phyloP scores from a whole-genome alignment of 2,329 filamentous ascomycete species.

The Epichloe bromicola region DNA sequence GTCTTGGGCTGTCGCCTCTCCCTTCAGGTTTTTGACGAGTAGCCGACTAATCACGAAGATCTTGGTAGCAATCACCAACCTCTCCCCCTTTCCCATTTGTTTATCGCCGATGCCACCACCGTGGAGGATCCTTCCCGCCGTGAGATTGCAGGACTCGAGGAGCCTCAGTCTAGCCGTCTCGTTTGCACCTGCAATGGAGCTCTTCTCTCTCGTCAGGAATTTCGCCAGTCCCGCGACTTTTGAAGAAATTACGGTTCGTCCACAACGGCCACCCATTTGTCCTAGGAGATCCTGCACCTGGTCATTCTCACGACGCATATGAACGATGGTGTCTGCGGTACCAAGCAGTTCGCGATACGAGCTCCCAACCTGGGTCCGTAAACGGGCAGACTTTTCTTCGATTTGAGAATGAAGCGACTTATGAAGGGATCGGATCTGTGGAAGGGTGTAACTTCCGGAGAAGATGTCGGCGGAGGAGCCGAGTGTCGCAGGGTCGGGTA shows the following conservation, averaged over 20 bases:
- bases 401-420: constrained; percentile 44
- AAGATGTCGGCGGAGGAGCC: constrained; percentile 42
- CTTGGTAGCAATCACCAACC: constrained; percentile 50
- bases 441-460: constrained; percentile 42
- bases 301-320: constrained; percentile 71
- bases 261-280: constrained; percentile 64
- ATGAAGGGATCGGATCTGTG: constrained; percentile 51
- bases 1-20: constrained; percentile 24
- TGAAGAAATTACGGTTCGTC: constrained; percentile 53
- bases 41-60: constrained; percentile 63
- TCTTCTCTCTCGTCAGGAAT: constrained; percentile 25
- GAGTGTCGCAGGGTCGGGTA: constrained; percentile 32
- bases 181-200: constrained; percentile 13
- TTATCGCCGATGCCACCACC: constrained; percentile 19
- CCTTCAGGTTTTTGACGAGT: constrained; percentile 58
- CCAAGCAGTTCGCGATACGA: constrained; percentile 81
- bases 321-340: constrained; percentile 86
- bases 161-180: constrained; percentile 33
- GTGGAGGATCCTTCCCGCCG: constrained; percentile 35
- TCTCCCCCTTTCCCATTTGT: constrained; percentile 28
- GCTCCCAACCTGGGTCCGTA: constrained; percentile 50
- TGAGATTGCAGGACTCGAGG: constrained; percentile 38
- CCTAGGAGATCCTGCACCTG: constrained; percentile 58
- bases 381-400: constrained; percentile 48
- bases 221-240: constrained; percentile 46